Conservation (phyloP, 1,139 yeast species). For the Arxiozyma telluris region DNA sequence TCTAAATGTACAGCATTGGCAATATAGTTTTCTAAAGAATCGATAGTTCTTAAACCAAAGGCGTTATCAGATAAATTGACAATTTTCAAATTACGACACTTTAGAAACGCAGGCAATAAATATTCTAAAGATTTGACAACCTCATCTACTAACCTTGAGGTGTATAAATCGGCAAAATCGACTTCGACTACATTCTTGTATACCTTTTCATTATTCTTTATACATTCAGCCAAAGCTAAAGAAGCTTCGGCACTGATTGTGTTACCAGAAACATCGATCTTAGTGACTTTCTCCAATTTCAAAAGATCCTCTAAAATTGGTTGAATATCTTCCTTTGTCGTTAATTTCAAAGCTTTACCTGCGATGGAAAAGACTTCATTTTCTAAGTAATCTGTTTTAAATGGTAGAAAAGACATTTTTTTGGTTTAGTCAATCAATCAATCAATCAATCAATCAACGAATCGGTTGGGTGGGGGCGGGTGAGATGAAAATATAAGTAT, state of each 20-base stretch:
- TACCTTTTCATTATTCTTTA: conserved; percentile 35
- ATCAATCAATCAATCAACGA: too few species aligned
- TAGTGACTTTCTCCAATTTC: conserved; percentile 38
- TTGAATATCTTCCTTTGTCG: conserved; percentile 61
- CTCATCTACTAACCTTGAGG: conserved; percentile 90
- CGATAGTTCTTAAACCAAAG: conserved; percentile 90
- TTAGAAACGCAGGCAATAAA: conserved; percentile 63
- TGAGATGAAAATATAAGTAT: too few species aligned
- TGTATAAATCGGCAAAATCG: conserved; percentile 83
- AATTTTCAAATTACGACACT: conserved; percentile 59
- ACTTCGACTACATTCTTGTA: conserved; percentile 53
- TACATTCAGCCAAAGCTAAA: conserved; percentile 54
- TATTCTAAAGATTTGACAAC: conserved; percentile 75
- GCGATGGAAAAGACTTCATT: conserved; percentile 48
- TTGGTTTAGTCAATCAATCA: not conserved
- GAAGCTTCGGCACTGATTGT: conserved; percentile 92
- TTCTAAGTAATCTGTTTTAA: conserved; percentile 27
- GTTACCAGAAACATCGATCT: conserved; percentile 81
- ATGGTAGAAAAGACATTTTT: conserved; percentile 33
- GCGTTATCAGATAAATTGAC: conserved; percentile 91
- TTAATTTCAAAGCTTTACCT: conserved; percentile 70
- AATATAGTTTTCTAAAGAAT: conserved; percentile 72
- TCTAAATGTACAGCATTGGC: conserved; percentile 68
- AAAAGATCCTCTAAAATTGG: conserved; percentile 51
- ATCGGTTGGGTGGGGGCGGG: too few species aligned